phyloP scores from a whole-genome alignment of 1,284 basidiomycete genomes.

The Bondarzewia mesenterica region DNA sequence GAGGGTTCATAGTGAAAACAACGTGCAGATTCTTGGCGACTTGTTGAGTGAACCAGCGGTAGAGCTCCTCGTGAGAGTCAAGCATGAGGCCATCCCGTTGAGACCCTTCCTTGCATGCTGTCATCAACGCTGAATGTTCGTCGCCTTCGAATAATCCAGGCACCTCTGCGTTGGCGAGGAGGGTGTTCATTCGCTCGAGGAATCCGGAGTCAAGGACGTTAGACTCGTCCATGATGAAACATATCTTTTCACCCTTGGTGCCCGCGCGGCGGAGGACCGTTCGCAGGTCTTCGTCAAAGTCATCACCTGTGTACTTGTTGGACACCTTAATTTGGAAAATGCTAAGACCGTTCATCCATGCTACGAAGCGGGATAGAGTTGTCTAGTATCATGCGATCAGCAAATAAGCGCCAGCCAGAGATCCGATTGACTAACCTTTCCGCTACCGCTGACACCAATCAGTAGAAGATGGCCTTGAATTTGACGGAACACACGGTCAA shows the following conservation, averaged over 20 bases:
- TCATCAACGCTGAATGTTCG: conserved; percentile 95
- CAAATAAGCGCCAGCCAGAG: conserved; percentile 6
- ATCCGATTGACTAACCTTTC: conserved; percentile 65
- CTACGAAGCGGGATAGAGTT: conserved; percentile 95
- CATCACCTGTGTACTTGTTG: conserved; percentile 96
- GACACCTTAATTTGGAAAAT: conserved; percentile 99
- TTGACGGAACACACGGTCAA: conserved; percentile 99
- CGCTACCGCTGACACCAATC: conserved; percentile 96
- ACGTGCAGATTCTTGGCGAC: conserved; percentile 96
- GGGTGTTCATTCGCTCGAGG: conserved; percentile 97
- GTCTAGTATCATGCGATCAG: conserved; percentile 48
- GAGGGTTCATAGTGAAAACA: conserved; percentile 99
- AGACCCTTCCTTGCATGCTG: conserved; percentile 97
- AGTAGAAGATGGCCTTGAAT: conserved; percentile 93
- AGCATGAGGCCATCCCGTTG: conserved; percentile 97
- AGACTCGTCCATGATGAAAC: conserved; percentile 99
- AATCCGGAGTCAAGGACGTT: conserved; percentile 99
- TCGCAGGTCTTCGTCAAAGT: conserved; percentile 97
- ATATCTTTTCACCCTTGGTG: conserved; percentile 98
- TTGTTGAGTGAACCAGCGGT: conserved; percentile 96
- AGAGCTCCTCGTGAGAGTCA: conserved; percentile 94
- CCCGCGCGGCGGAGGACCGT: conserved; percentile 90
- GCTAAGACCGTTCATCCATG: conserved; percentile 98
- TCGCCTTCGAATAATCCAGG: conserved; percentile 98
- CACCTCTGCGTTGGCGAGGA: conserved; percentile 99